A percentile compares a stretch with the other conserved stretches of the same genome.
These are phyloP conservation scores for Candida insectorum DNA, from an alignment of 805 yeast genomes.

Conservation along the genomic window DNA sequence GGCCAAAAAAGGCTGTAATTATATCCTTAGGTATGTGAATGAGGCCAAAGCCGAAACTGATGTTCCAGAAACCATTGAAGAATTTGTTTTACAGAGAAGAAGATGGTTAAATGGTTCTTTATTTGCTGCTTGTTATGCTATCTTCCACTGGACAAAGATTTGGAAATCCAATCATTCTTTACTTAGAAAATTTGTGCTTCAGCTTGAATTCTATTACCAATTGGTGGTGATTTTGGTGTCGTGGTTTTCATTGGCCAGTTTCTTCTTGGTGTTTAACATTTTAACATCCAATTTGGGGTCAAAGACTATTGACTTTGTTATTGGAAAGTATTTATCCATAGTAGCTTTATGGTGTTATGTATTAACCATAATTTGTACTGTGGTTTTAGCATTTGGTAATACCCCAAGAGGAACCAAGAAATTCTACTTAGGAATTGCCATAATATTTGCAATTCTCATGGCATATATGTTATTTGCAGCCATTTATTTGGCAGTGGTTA, in stretches of 20 bases:
- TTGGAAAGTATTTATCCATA: constrained; percentile 75
- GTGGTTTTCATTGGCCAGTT: constrained; percentile 91
- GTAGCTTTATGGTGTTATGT: constrained; percentile 83
- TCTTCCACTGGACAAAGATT: constrained; percentile 78
- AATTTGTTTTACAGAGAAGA: constrained; percentile 92
- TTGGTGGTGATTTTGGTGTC: constrained; percentile 71
- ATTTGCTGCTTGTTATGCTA: constrained; percentile 92
- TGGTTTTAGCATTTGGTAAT: constrained; percentile 89
- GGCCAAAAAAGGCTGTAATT: constrained; percentile 70
- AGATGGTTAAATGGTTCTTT: constrained; percentile 98
- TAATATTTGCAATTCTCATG: constrained; percentile 85
- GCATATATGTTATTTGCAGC: constrained; percentile 87
- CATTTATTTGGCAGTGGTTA: constrained; percentile 69
- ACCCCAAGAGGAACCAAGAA: constrained; percentile 86
- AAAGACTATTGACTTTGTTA: constrained; percentile 55
- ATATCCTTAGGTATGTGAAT: constrained; percentile 82
- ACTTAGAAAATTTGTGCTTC: constrained; percentile 75
- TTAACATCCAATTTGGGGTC: constrained; percentile 76
- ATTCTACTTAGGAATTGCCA: constrained; percentile 71
- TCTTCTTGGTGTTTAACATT: constrained; percentile 85
- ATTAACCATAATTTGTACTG: constrained; percentile 76
- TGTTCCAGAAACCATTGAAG: constrained; percentile 94
- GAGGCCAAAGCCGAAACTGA: constrained; percentile 91
- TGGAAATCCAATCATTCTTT: constrained; percentile 87
- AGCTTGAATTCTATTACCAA: constrained; percentile 85